Evolutionary conservation across 2,329 filamentous ascomycete genomes (phyloP).

Genomic region (Cladobotryum mycophilum): DNA sequence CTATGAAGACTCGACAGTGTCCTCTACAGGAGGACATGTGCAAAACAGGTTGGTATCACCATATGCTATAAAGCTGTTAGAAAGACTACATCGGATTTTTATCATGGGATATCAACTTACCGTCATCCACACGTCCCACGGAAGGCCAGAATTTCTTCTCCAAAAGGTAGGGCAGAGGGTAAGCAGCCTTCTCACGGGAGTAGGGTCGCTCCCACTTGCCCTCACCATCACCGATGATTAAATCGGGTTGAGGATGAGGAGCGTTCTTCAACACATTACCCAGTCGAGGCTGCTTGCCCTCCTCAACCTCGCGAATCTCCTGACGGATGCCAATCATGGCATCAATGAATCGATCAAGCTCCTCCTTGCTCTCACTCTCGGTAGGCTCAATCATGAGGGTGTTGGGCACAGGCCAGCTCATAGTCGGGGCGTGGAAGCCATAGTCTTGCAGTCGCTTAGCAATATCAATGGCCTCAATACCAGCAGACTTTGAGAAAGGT

Average conservation of each 20-base stretch:
- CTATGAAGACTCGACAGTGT: slow-evolving; percentile 32
- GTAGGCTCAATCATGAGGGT: slow-evolving; percentile 98
- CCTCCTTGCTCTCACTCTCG: slow-evolving; percentile 84
- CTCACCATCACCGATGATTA: slow-evolving; percentile 52
- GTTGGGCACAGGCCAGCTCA: slow-evolving; percentile 93
- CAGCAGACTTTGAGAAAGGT: slow-evolving; percentile 73
- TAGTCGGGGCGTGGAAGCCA: slow-evolving; percentile 94
- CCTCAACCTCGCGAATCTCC: slow-evolving; percentile 80
- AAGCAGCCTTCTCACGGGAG: slow-evolving; percentile 74
- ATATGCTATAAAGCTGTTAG: slow-evolving; percentile 52
- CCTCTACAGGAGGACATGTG: slow-evolving; percentile 81
- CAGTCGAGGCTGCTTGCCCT: slow-evolving; percentile 66
- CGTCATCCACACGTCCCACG: slow-evolving; percentile 80
- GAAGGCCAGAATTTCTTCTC: slow-evolving; percentile 99
- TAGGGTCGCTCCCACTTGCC: slow-evolving; percentile 77
- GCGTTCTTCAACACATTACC: slow-evolving; percentile 84
- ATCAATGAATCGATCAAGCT: slow-evolving; percentile 90
- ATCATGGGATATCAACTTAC: slow-evolving; percentile 43
- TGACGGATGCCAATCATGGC: slow-evolving; percentile 78
- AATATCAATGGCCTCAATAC: slow-evolving; percentile 87
- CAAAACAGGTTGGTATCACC: slow-evolving; percentile 93
- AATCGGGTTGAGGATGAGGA: slow-evolving; percentile 77
- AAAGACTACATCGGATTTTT: not conserved
- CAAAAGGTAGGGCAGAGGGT: slow-evolving; percentile 71
- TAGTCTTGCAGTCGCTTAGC: slow-evolving; percentile 96